Percentiles rank a stretch among this genome's conserved stretches.
Evolutionary conservation across 495 filamentous ascomycete species (phyloP).

Genomic region (Penicillium steckii): DNA sequence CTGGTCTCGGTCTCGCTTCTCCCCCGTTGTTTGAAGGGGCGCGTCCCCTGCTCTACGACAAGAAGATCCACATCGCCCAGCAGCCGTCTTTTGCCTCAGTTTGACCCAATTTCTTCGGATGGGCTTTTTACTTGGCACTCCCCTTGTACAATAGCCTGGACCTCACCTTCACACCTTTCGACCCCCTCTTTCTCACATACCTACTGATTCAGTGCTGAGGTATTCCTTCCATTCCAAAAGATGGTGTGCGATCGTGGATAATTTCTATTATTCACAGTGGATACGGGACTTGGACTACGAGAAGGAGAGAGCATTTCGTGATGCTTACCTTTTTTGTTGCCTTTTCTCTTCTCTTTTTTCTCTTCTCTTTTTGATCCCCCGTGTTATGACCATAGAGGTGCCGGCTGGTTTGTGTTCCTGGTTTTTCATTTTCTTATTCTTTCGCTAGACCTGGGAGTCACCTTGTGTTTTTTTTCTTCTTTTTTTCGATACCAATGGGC

Average conservation of each 20-base stretch:
- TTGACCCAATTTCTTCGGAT: conserved; percentile 21
- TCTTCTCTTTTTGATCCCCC: conserved; percentile 17
- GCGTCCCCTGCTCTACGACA: background rate
- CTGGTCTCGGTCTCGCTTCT: conserved; percentile 1
- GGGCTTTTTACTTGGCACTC: conserved; percentile 6
- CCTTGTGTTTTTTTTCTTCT: conserved; percentile 31
- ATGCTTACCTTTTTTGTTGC: conserved; percentile 6
- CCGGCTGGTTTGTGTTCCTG: conserved; percentile 41
- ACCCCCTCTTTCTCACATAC: conserved; percentile 2
- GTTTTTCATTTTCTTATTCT: conserved; percentile 35
- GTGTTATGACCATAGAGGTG: conserved; percentile 50
- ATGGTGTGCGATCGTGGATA: conserved; percentile 21
- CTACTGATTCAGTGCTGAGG: conserved; percentile 11
- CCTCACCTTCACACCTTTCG: conserved; percentile 6
- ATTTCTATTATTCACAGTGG: conserved; percentile 6
- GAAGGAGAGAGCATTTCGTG: conserved; percentile 17
- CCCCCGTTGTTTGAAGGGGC: background rate
- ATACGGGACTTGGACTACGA: conserved; percentile 26
- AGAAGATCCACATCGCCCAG: background rate
- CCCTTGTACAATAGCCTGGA: conserved; percentile 48
- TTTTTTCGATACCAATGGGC: conserved; percentile 33
- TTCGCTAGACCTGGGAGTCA: conserved; percentile 43
- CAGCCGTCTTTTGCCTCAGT: background rate
- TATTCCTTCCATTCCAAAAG: conserved; percentile 6
- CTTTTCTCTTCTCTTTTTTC: conserved; percentile 14